Evolutionary conservation across 345 rosid species (phyloP).

Genomic region (Cardamine resedifolia): DNA sequence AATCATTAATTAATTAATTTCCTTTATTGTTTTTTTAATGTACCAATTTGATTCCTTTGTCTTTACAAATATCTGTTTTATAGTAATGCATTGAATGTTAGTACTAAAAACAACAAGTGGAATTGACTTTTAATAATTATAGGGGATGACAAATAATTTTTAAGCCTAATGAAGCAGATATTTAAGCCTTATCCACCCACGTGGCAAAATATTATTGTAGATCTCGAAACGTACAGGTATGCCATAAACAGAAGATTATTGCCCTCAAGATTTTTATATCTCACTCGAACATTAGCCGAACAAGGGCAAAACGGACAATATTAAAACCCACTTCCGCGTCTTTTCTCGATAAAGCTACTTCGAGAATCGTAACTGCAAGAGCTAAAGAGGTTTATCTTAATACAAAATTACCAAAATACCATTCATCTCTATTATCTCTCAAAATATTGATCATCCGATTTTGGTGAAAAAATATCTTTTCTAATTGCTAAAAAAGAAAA

Average conservation of each 20-base stretch:
- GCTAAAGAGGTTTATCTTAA: slow-evolving; percentile 1
- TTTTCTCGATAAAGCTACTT: slow-evolving; percentile 29
- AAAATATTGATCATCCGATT: slow-evolving; percentile 27
- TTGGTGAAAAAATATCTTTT: slow-evolving; percentile 20
- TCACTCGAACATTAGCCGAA: slow-evolving; percentile 26
- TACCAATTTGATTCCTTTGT: not conserved
- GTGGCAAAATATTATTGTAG: not conserved
- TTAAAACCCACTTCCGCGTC: slow-evolving; percentile 12
- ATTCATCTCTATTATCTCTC: not conserved
- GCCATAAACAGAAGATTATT: not conserved
- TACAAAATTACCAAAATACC: slow-evolving; percentile 1
- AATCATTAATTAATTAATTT: not conserved
- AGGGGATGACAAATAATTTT: not conserved
- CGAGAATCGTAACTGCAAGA: slow-evolving; percentile 25
- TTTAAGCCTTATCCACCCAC: slow-evolving; percentile 27
- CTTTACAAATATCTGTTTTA: not conserved
- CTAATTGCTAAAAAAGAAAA: not conserved
- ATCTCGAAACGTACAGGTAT: not conserved
- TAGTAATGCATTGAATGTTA: not conserved
- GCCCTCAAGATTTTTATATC: not conserved
- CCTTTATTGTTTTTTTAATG: not conserved
- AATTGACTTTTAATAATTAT: slow-evolving; percentile 20
- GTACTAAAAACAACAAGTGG: slow-evolving; percentile 1
- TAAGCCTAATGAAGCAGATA: slow-evolving; percentile 15
- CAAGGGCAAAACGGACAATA: slow-evolving; percentile 29